Evolutionary conservation across 768 basidiomycete genomes (phyloP).

Genomic region (Dacryopinax spathularia): DNA sequence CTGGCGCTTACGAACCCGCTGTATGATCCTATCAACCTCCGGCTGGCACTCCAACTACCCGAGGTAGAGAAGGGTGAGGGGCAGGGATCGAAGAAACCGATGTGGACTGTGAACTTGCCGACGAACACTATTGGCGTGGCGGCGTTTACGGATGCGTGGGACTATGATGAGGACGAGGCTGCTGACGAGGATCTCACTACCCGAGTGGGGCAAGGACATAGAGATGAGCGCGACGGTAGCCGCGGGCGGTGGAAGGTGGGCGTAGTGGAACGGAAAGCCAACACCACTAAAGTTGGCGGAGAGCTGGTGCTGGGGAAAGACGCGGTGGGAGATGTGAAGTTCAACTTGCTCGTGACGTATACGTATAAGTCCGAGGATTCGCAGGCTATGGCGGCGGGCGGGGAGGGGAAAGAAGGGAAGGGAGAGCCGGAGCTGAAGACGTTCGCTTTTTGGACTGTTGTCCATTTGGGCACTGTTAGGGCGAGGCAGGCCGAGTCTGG

Average conservation of each 20-base stretch:
- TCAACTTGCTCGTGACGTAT: slow-evolving; percentile 86
- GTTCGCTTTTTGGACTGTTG: slow-evolving; percentile 77
- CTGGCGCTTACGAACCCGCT: slow-evolving; percentile 87
- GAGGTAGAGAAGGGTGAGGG: slow-evolving; percentile 21
- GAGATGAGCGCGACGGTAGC: slow-evolving; percentile 34
- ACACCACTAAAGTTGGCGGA: slow-evolving; percentile 75
- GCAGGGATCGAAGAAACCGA: slow-evolving; percentile 45
- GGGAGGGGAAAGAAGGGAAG: slow-evolving; percentile 23
- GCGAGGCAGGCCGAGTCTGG: slow-evolving; percentile 23
- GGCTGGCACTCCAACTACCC: slow-evolving; percentile 64
- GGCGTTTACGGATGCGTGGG: slow-evolving; percentile 94
- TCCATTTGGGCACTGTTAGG: slow-evolving; percentile 61
- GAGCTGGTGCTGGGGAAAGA: slow-evolving; percentile 78
- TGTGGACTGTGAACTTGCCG: slow-evolving; percentile 70
- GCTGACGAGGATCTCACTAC: slow-evolving; percentile 27
- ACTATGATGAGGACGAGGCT: slow-evolving; percentile 84
- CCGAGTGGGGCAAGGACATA: slow-evolving; percentile 34
- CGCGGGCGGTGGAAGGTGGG: slow-evolving; percentile 34
- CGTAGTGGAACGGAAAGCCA: slow-evolving; percentile 78
- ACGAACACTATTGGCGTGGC: slow-evolving; percentile 65
- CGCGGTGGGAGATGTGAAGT: slow-evolving; percentile 67
- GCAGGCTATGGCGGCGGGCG: slow-evolving; percentile 12
- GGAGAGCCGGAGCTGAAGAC: slow-evolving; percentile 59
- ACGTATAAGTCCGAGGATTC: slow-evolving; percentile 88
- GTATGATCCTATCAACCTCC: slow-evolving; percentile 87